Base-by-base conservation (phyloP, 2,329 filamentous ascomycete species). In the Ceratocystis lukuohia region DNA sequence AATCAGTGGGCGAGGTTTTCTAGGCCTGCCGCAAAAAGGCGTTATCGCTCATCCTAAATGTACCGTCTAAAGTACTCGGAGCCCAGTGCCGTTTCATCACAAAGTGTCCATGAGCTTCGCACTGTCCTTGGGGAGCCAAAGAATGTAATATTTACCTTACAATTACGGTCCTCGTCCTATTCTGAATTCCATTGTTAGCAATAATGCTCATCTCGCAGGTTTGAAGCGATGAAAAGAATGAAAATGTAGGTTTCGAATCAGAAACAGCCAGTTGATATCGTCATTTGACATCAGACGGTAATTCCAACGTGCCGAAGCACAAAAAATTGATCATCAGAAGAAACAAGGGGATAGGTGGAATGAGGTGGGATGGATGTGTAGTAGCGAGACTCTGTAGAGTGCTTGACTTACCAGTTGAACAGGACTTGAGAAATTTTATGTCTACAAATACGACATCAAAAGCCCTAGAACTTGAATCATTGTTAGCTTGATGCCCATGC, bases 1-100 rank as follows among this genome's bases (percentile, higher is more conserved):
- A 72, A 78, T 96, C 91, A 96, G 91, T 93, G 89, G 91, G 89
- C 91, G 86, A 96, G 91, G 92, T 96, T 96, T 96, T 95, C 91
- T 95, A 96, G 90, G 91, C 91, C 91, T 96, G 91, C 89, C 91
- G 78, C 90, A 89, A 89, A 83, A 78, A 89, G 91, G 90, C 84
- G 88, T 68, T 84, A 85, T 91, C 89, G 80, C 91, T 91, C 91
- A 85, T 85, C 80, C 77, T 75, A 74, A 72, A 76, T 69, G 69
- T 66, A 57, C 70, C 69, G 67, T 66, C 74, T 77, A 75, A 74
- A 77, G 75, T 74, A 71, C 76, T 95, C 91, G 88, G 91, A 93
- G 91, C 91, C 91, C 91, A 96, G 91, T 96, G 91, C 91, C 89
- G 78, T 82, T 88, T 91, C 89, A 91, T 93, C 89, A 89, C 84